These are phyloP conservation scores for Guyanaporus albipodus DNA, from an alignment of 768 basidiomycete genomes.

Conservation along the genomic window DNA sequence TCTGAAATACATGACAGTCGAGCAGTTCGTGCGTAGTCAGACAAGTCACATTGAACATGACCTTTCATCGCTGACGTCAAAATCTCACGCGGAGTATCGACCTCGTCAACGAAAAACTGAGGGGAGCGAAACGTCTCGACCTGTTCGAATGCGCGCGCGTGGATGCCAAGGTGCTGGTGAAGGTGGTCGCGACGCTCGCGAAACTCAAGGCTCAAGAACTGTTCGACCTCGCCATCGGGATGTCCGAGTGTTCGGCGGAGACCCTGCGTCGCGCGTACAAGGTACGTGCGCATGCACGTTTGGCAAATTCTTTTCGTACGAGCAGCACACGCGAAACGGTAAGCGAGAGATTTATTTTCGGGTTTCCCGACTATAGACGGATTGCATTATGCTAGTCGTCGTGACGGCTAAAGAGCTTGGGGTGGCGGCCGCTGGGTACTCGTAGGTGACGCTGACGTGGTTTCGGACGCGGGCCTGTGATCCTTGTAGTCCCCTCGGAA, in stretches of 20 bases:
- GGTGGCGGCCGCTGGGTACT: constrained; percentile 58
- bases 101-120: constrained; percentile 41
- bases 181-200: constrained; percentile 41
- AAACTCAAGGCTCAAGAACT: constrained; percentile 30
- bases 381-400: constrained; percentile 35
- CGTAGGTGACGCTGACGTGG: constrained; percentile 31
- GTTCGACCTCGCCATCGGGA: constrained; percentile 53
- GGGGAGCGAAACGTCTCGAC: constrained; percentile 54
- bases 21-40: constrained; percentile 31
- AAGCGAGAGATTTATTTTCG: neutral
- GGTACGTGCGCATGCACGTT: neutral
- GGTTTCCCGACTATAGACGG: neutral
- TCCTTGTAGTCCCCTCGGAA: constrained; percentile 44
- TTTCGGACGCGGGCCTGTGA: no score
- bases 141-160: constrained; percentile 54
- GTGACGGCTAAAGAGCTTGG: constrained; percentile 51
- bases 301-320: constrained; percentile 47
- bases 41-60: neutral
- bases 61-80: constrained; percentile 23
- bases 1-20: constrained; percentile 1
- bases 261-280: constrained; percentile 41
- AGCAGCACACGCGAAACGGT: constrained; percentile 47
- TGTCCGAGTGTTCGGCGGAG: constrained; percentile 50
- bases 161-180: constrained; percentile 42
- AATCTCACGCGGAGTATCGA: constrained; percentile 46